A percentile compares a stretch with the other conserved stretches of the same genome.
phyloP scores from a whole-genome alignment of 768 basidiomycete genomes.

The Mycena pura region DNA sequence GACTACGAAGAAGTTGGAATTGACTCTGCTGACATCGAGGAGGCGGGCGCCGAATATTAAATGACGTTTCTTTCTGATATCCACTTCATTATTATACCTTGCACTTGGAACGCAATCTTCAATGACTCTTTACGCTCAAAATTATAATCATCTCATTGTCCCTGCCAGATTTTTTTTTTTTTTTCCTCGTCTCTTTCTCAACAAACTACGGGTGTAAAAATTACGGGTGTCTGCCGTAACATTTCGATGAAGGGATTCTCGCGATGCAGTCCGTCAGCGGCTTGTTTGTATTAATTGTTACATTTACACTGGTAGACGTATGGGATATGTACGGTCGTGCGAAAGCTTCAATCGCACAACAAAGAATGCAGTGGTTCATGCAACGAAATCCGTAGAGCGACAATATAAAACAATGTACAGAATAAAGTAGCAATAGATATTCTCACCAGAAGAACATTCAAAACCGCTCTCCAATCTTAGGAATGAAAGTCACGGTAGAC shows the following conservation, averaged over 20 bases:
- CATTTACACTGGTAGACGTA: neutral
- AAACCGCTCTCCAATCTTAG: constrained; percentile 23
- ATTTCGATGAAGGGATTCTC: too few species aligned
- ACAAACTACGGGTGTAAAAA: too few species aligned
- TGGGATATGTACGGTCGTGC: neutral
- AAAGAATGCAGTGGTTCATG: constrained; percentile 10
- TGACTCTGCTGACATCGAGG: constrained; percentile 56
- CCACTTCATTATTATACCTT: constrained; percentile 19
- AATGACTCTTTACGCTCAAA: neutral
- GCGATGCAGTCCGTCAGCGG: too few species aligned
- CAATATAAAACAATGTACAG: constrained; percentile 21
- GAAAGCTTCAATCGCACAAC: constrained; percentile 3
- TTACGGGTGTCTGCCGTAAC: too few species aligned
- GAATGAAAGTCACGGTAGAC: constrained; percentile 10
- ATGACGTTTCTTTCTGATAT: neutral
- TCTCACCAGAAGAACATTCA: neutral
- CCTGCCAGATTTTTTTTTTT: too few species aligned
- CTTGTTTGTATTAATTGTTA: constrained; percentile 6
- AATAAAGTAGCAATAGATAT: constrained; percentile 23
- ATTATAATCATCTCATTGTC: too few species aligned
- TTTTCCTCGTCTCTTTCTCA: too few species aligned
- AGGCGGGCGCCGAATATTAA: constrained; percentile 34
- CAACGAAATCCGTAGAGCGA: constrained; percentile 21
- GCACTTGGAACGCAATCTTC: constrained; percentile 11
- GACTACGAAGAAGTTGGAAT: constrained; percentile 89